These are phyloP conservation scores for Trypanosoma cruzi DNA, from an alignment of 208 protist genomes.

Conservation along the genomic window DNA sequence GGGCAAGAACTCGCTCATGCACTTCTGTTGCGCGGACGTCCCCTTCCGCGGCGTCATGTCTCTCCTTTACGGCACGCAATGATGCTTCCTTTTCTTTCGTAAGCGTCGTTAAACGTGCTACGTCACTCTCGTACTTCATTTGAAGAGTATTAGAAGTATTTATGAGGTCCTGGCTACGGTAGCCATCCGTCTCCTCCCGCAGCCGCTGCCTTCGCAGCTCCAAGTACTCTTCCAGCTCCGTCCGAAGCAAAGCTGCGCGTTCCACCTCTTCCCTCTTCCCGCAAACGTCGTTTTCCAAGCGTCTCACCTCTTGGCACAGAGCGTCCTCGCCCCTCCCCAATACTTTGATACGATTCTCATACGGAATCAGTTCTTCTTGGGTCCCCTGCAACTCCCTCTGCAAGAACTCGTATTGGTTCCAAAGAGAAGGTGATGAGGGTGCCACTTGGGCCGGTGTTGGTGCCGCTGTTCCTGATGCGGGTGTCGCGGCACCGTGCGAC, in stretches of 20 bases:
- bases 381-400: slow-evolving; percentile 24
- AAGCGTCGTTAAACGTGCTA: slow-evolving; percentile 11
- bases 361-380: not conserved
- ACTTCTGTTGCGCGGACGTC: slow-evolving; percentile 6
- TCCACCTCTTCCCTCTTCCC: slow-evolving; percentile 20
- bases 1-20: slow-evolving; percentile 24
- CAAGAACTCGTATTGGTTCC: slow-evolving; percentile 9
- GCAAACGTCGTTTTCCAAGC: slow-evolving; percentile 23
- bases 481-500: not conserved
- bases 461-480: not conserved
- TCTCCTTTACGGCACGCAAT: slow-evolving; percentile 21
- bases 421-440: not conserved
- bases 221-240: not conserved
- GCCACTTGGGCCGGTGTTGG: not conserved
- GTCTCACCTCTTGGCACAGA: slow-evolving; percentile 36
- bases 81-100: slow-evolving; percentile 15
- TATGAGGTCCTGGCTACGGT: not conserved
- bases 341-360: slow-evolving; percentile 16
- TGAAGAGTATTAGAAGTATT: not conserved
- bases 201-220: slow-evolving; percentile 13
- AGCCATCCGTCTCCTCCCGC: slow-evolving; percentile 5
- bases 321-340: slow-evolving; percentile 37
- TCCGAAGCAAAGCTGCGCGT: not conserved
- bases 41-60: slow-evolving; percentile 29
- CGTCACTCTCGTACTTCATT: slow-evolving; percentile 18